Base-by-base conservation (phyloP, 441 rosid species). In the Cnidoscolus chayamansa region DNA sequence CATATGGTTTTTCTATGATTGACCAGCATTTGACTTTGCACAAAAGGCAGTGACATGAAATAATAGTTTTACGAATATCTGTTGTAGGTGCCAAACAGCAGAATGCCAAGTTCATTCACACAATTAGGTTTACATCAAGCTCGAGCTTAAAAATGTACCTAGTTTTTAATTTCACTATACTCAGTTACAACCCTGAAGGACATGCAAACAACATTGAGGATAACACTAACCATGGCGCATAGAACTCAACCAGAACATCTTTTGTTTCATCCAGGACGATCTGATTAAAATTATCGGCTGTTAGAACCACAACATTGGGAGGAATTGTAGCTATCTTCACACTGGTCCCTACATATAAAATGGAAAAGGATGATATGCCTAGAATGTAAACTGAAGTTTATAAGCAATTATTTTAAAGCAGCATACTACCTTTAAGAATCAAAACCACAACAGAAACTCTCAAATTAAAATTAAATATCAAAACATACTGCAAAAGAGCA, bases 231-330 rank as follows among this genome's bases (percentile, higher is more conserved):
- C 98, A 95, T 61, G 99, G 98, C 37, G 45, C 98, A 81, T 92
- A 92, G 81, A 94, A 92, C 84, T 92, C 97, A 73, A 94, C 91
- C 83, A 94, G 72, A 56, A 92, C 96, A 82, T 92, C 93, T 80
- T 94, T 90, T 63, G 85, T 86, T 65, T 86, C 86, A 75, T 94
- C 93, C 86, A 92, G 78, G 70, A 94, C 98, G 79, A 92, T 40
- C 78, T 85, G 89, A 76, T 87, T 79, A 67, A 94, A 94, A 67
- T 85, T 90, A 72, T 87, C 89, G 47, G 86, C 67, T 20, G 89
- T 78, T 53, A 94, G 81, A 67, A 92, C 93, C 50, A 81, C 81
- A 45, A 90, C 97, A 72, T 45, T 82, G 59, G 94, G 90, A 68
- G 99, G 96, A 19, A 48, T 47, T 11, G 91, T 72, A 78, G 92